Evolutionary conservation across 352 stramenopile species (phyloP).

Genomic region (Globisporangium spinosum): DNA sequence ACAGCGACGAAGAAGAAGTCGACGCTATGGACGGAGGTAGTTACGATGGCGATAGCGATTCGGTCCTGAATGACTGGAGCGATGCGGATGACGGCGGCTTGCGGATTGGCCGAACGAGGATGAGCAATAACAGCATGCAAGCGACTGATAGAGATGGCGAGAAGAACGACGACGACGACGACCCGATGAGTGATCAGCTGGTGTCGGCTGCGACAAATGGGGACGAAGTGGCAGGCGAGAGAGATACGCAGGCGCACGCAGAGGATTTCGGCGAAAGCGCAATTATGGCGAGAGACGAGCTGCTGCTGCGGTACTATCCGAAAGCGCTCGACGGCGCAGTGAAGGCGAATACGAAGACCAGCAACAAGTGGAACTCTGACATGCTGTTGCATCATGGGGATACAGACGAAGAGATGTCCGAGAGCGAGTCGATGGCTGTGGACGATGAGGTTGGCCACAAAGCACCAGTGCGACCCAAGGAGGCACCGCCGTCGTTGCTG

Average conservation of each 20-base stretch:
- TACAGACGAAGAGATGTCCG: conserved; percentile 11
- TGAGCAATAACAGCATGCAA: not conserved
- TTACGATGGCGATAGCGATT: conserved; percentile 11
- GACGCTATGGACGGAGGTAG: conserved; percentile 1
- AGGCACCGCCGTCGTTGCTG: not conserved
- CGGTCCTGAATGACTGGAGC: not conserved
- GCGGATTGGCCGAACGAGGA: not conserved
- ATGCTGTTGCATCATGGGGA: not conserved
- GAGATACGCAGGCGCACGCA: not conserved
- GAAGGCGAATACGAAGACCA: not conserved
- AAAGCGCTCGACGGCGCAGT: conserved; percentile 4
- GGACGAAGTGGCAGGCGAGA: not conserved
- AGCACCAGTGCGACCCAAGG: not conserved
- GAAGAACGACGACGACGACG: conserved; percentile 5
- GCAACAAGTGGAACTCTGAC: conserved; percentile 1
- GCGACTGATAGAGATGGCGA: not conserved
- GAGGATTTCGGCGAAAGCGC: not conserved
- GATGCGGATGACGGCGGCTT: not conserved
- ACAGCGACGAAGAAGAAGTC: conserved; percentile 30
- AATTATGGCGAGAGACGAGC: conserved; percentile 23
- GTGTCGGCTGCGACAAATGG: not conserved
- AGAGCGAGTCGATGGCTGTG: conserved; percentile 1
- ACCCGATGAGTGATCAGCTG: not conserved
- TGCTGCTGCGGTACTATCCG: conserved; percentile 47
- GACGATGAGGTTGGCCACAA: not conserved